Percentiles rank a stretch among this genome's conserved stretches.
phyloP scores from a whole-genome alignment of 768 basidiomycete genomes.

The Hebeloma cylindrosporum region DNA sequence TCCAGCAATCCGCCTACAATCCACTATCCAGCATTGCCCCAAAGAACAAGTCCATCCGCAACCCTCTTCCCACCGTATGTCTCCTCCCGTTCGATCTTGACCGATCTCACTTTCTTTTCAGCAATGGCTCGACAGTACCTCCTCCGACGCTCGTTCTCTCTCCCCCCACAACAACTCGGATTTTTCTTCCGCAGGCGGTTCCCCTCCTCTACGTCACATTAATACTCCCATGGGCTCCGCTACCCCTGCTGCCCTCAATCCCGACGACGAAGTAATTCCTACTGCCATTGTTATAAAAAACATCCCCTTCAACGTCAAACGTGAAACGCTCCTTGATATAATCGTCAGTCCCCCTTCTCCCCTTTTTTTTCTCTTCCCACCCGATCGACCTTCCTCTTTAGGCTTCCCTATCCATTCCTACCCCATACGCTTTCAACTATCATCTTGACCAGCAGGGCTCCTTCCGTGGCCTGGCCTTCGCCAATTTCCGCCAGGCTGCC shows the following conservation, averaged over 20 bases:
- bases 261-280: slow-evolving; percentile 93
- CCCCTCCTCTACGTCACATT: slow-evolving; percentile 61
- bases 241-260: slow-evolving; percentile 46
- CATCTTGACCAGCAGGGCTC: slow-evolving; percentile 95
- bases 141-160: slow-evolving; percentile 74
- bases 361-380: slow-evolving; percentile 16
- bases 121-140: slow-evolving; percentile 84
- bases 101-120: slow-evolving; percentile 33
- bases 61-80: slow-evolving; percentile 74
- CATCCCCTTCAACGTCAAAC: slow-evolving; percentile 98
- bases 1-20: slow-evolving; percentile 59
- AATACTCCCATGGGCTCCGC: slow-evolving; percentile 46
- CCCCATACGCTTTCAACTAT: slow-evolving; percentile 99
- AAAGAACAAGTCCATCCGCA: slow-evolving; percentile 72
- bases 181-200: slow-evolving; percentile 84
- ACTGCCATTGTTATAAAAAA: slow-evolving; percentile 99
- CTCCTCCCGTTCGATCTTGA: slow-evolving; percentile 20
- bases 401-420: slow-evolving; percentile 91
- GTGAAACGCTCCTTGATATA: slow-evolving; percentile 93
- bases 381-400: slow-evolving; percentile 31
- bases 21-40: slow-evolving; percentile 56
- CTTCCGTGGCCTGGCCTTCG: slow-evolving; percentile 97
- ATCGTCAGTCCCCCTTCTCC: slow-evolving; percentile 65
- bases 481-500: slow-evolving; percentile 88
- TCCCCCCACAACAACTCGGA: slow-evolving; percentile 88